Conservation (phyloP, 345 rosid species). For the Mangifera indica region DNA sequence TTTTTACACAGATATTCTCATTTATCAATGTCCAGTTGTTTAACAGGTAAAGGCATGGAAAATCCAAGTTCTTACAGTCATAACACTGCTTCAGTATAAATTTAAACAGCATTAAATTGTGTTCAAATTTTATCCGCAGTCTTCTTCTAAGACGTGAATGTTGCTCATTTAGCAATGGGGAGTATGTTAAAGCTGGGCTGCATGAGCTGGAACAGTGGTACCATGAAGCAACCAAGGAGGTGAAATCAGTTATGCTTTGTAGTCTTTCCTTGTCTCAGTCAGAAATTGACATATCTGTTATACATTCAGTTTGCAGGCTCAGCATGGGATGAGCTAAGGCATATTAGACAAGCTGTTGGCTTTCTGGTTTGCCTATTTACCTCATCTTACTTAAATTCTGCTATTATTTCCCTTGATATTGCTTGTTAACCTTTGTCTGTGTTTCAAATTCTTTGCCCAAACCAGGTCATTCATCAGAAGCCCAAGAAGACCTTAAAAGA, state of each 20-base stretch:
- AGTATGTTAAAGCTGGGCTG: conserved; percentile 88
- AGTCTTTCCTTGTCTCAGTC: conserved; percentile 12
- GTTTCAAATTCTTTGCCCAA: conserved; percentile 14
- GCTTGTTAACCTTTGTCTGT: not conserved
- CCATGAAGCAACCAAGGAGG: conserved; percentile 82
- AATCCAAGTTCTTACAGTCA: conserved; percentile 21
- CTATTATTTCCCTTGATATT: not conserved
- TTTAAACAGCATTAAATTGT: conserved; percentile 3
- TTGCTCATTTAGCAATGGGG: conserved; percentile 98
- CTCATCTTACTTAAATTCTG: conserved; percentile 2
- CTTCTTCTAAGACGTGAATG: conserved; percentile 95
- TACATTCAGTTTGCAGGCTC: conserved; percentile 72
- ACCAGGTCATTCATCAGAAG: conserved; percentile 91
- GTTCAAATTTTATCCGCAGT: conserved; percentile 42
- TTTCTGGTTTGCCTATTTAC: conserved; percentile 60
- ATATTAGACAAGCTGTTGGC: conserved; percentile 98
- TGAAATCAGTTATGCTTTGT: conserved; percentile 16
- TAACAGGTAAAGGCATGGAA: conserved; percentile 62
- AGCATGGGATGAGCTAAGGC: conserved; percentile 91
- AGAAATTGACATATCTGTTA: conserved; percentile 17
- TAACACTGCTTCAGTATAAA: conserved; percentile 7
- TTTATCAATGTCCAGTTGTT: conserved; percentile 93
- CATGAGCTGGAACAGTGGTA: conserved; percentile 93
- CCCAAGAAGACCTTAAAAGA: conserved; percentile 88
- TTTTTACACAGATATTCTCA: conserved; percentile 85